phyloP scores from a whole-genome alignment of 164 flowering plant species.

The Piper betle region DNA sequence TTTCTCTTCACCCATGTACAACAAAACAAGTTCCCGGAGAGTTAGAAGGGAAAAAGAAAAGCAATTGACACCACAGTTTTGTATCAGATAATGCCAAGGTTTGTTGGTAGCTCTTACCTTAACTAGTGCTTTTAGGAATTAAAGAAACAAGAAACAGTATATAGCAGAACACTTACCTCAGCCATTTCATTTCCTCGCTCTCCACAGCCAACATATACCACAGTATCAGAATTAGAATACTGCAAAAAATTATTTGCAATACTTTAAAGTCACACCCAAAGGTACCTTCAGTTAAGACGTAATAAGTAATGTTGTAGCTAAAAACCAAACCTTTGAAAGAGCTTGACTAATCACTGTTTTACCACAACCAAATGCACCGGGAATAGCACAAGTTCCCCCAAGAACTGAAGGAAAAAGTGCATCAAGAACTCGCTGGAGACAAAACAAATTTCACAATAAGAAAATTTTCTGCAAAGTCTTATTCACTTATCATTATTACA shows the following conservation, averaged over 20 bases:
- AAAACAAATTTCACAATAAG: conserved; percentile 10
- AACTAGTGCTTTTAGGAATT: background rate
- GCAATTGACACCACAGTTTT: no score
- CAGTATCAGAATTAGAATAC: conserved; percentile 98
- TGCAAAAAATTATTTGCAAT: conserved; percentile 23
- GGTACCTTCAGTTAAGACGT: background rate
- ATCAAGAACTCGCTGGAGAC: conserved; percentile 93
- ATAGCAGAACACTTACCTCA: conserved; percentile 39
- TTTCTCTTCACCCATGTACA: no score
- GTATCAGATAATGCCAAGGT: background rate
- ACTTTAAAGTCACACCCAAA: no score
- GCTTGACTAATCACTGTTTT: conserved; percentile 99
- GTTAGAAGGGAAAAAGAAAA: no score
- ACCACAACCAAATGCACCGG: conserved; percentile 99
- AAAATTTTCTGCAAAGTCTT: background rate
- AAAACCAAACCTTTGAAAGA: conserved; percentile 73
- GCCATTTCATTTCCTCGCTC: conserved; percentile 99
- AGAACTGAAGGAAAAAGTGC: conserved; percentile 99
- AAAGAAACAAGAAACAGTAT: conserved; percentile 1
- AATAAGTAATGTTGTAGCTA: background rate
- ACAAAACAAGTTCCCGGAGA: no score
- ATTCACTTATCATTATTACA: background rate
- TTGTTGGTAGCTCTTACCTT: background rate
- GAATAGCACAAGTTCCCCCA: conserved; percentile 99
- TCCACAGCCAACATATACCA: conserved; percentile 99